These are phyloP conservation scores for Rubus parviflorus DNA, from an alignment of 306 rosid genomes.

Conservation along the genomic window DNA sequence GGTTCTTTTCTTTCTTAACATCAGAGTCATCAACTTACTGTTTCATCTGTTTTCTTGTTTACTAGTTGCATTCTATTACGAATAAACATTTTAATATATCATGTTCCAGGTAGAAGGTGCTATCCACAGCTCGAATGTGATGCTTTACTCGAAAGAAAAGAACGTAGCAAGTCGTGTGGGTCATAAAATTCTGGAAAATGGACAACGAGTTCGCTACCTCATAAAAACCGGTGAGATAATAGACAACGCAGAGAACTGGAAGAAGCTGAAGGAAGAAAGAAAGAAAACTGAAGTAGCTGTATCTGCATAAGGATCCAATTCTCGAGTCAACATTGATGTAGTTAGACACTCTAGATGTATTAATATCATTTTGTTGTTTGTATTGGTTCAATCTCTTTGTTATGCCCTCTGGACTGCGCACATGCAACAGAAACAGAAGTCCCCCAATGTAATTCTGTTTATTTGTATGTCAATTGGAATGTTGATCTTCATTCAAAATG, in stretches of 20 bases:
- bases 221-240: slow-evolving; percentile 89
- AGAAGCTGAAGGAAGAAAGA: slow-evolving; percentile 61
- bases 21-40: slow-evolving; percentile 2
- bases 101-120: slow-evolving; percentile 75
- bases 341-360: slow-evolving; percentile 35
- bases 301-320: slow-evolving; percentile 38
- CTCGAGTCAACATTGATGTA: slow-evolving; percentile 27
- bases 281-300: slow-evolving; percentile 65
- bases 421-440: neutral
- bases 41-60: slow-evolving; percentile 5
- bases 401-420: neutral
- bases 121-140: slow-evolving; percentile 94
- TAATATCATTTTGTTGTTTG: slow-evolving; percentile 20
- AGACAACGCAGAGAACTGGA: slow-evolving; percentile 72
- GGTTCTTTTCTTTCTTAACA: slow-evolving; percentile 48
- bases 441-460: slow-evolving; percentile 5
- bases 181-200: slow-evolving; percentile 78
- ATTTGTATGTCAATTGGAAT: neutral
- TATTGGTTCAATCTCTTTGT: slow-evolving; percentile 27
- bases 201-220: slow-evolving; percentile 79
- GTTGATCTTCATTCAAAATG: slow-evolving; percentile 1
- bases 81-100: slow-evolving; percentile 1
- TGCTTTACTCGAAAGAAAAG: slow-evolving; percentile 91
- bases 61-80: slow-evolving; percentile 9
- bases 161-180: slow-evolving; percentile 92